Conservation (phyloP, 352 stramenopile species). For the Phytopythium aichiense region DNA sequence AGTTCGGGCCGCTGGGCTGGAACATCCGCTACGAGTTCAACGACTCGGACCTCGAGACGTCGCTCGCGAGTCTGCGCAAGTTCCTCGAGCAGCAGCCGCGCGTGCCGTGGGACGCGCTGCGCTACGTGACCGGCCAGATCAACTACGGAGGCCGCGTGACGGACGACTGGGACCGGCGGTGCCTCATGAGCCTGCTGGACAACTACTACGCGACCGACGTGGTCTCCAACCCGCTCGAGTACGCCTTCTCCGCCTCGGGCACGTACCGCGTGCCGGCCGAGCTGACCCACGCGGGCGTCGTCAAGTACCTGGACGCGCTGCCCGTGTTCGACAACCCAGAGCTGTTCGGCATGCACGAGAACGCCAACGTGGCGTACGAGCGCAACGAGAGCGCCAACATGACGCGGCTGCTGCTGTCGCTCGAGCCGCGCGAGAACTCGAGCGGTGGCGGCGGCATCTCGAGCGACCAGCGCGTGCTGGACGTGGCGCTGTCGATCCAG, state of each 20-base stretch:
- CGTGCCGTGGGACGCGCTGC: slow-evolving; percentile 92
- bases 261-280: slow-evolving; percentile 82
- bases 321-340: slow-evolving; percentile 89
- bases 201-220: slow-evolving; percentile 90
- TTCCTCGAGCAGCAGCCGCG: slow-evolving; percentile 90
- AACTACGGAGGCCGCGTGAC: slow-evolving; percentile 96
- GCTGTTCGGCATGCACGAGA: slow-evolving; percentile 96
- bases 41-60: slow-evolving; percentile 94
- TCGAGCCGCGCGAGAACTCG: slow-evolving; percentile 83
- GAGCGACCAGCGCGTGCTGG: slow-evolving; percentile 85
- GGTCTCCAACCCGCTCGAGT: slow-evolving; percentile 43
- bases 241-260: slow-evolving; percentile 87
- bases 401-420: slow-evolving; percentile 82
- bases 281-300: slow-evolving; percentile 42
- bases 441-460: slow-evolving; percentile 49
- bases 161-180: slow-evolving; percentile 93
- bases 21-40: slow-evolving; percentile 97
- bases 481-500: slow-evolving; percentile 64
- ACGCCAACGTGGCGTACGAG: slow-evolving; percentile 94
- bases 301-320: slow-evolving; percentile 81
- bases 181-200: slow-evolving; percentile 90
- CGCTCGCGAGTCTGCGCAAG: slow-evolving; percentile 83
- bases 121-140: slow-evolving; percentile 94
- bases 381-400: slow-evolving; percentile 88
- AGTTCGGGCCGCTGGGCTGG: slow-evolving; percentile 93